These are phyloP conservation scores for Phytophthora palmivora DNA, from an alignment of 352 stramenopile genomes.

Conservation along the genomic window DNA sequence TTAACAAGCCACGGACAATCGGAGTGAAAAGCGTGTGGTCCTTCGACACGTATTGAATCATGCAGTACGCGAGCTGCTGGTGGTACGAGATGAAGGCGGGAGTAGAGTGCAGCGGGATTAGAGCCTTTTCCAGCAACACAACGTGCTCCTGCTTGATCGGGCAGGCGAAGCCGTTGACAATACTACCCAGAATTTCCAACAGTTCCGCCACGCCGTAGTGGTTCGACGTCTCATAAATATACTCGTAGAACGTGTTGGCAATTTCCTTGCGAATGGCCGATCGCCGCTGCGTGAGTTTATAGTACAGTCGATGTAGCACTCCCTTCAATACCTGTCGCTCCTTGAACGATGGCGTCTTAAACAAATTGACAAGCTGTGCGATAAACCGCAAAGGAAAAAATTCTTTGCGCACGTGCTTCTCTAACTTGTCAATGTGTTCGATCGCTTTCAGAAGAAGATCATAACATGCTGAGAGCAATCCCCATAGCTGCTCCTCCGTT, in stretches of 20 bases:
- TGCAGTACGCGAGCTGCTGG: slow-evolving; percentile 89
- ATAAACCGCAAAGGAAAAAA: slow-evolving; percentile 88
- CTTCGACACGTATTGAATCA: slow-evolving; percentile 92
- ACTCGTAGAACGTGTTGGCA: slow-evolving; percentile 90
- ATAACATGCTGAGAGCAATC: slow-evolving; percentile 80
- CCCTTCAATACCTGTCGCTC: slow-evolving; percentile 88
- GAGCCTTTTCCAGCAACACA: slow-evolving; percentile 79
- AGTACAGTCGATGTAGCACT: slow-evolving; percentile 89
- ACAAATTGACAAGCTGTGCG: slow-evolving; percentile 80
- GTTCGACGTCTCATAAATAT: slow-evolving; percentile 93
- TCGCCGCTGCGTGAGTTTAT: slow-evolving; percentile 90
- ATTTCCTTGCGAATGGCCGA: slow-evolving; percentile 90
- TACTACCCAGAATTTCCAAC: slow-evolving; percentile 88
- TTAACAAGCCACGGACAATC: slow-evolving; percentile 79
- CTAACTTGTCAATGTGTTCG: slow-evolving; percentile 90
- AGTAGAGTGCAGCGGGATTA: slow-evolving; percentile 88
- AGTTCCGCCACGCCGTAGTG: slow-evolving; percentile 90
- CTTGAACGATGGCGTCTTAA: slow-evolving; percentile 90
- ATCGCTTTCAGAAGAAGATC: slow-evolving; percentile 87
- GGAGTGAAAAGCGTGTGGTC: slow-evolving; percentile 87
- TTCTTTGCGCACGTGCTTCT: slow-evolving; percentile 88
- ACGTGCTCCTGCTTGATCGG: slow-evolving; percentile 92
- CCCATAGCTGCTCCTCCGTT: slow-evolving; percentile 84
- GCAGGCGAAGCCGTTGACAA: slow-evolving; percentile 91
- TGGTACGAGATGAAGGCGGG: slow-evolving; percentile 90